phyloP scores from a whole-genome alignment of 495 filamentous ascomycete species.

The Penicillium fimorum region DNA sequence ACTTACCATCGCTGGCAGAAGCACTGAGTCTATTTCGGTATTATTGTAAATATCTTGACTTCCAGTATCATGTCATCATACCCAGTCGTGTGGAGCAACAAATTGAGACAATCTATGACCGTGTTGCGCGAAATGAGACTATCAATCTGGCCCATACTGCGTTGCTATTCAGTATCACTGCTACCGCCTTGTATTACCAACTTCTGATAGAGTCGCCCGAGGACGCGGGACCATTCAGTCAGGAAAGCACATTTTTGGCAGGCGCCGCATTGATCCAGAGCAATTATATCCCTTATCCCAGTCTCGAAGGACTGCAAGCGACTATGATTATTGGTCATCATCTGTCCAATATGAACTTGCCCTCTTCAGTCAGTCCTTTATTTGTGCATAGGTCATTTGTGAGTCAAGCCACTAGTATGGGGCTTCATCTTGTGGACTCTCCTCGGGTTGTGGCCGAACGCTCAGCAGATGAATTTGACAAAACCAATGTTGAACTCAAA shows the following conservation, averaged over 20 bases:
- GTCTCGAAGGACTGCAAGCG: constrained; percentile 47
- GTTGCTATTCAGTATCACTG: constrained; percentile 40
- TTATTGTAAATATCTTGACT: constrained; percentile 37
- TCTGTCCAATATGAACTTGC: constrained; percentile 28
- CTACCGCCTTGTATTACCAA: constrained; percentile 38
- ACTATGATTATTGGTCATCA: constrained; percentile 40
- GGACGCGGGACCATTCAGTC: constrained; percentile 28
- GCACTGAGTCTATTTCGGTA: constrained; percentile 35
- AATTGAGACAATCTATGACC: constrained; percentile 36
- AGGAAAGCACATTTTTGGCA: constrained; percentile 31
- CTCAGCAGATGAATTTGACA: constrained; percentile 15
- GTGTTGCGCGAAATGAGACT: constrained; percentile 11
- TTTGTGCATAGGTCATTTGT: constrained; percentile 36
- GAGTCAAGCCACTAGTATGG: constrained; percentile 40
- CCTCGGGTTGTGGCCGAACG: constrained; percentile 16
- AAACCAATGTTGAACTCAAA: constrained; percentile 36
- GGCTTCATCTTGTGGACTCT: constrained; percentile 47
- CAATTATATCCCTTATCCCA: constrained; percentile 36
- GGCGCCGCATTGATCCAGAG: constrained; percentile 38
- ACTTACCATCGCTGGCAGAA: constrained; percentile 28
- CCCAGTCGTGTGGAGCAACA: constrained; percentile 24
- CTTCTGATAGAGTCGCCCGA: constrained; percentile 23
- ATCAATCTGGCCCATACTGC: constrained; percentile 31
- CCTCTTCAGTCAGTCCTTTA: constrained; percentile 30
- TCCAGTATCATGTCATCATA: constrained; percentile 42